Evolutionary conservation across 1,284 basidiomycete genomes (phyloP).

Genomic region (Cryptococcus amylolentus): DNA sequence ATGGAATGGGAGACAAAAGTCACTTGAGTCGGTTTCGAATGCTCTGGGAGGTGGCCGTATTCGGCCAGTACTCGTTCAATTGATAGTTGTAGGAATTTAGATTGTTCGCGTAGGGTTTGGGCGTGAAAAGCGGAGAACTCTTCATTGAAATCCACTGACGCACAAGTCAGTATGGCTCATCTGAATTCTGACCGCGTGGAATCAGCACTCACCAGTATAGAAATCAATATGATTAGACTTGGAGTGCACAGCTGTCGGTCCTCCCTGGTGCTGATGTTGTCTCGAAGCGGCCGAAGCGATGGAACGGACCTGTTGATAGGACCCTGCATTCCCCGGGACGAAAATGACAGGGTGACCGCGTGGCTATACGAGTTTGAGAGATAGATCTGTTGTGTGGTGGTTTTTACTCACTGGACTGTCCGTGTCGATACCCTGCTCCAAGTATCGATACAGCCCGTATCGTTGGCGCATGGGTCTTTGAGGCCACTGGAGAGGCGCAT

Average conservation of each 20-base stretch:
- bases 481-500: slow-evolving; percentile 61
- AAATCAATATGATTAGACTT: slow-evolving; percentile 62
- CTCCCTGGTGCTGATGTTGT: slow-evolving; percentile 64
- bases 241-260: slow-evolving; percentile 16
- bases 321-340: slow-evolving; percentile 95
- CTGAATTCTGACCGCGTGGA: not conserved
- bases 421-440: slow-evolving; percentile 80
- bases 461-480: slow-evolving; percentile 57
- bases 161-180: not conserved
- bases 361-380: slow-evolving; percentile 43
- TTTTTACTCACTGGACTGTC: slow-evolving; percentile 55
- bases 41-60: slow-evolving; percentile 56
- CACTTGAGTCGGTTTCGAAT: slow-evolving; percentile 51
- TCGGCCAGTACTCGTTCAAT: slow-evolving; percentile 72
- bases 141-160: slow-evolving; percentile 89
- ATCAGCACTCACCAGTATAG: slow-evolving; percentile 63
- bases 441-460: slow-evolving; percentile 85
- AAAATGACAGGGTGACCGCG: slow-evolving; percentile 80
- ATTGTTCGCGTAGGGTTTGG: slow-evolving; percentile 78
- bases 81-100: slow-evolving; percentile 67
- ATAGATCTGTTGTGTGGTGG: not conserved
- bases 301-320: slow-evolving; percentile 87
- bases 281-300: slow-evolving; percentile 84
- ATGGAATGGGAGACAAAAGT: slow-evolving; percentile 91
- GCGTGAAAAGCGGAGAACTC: slow-evolving; percentile 96